A percentile compares a stretch with the other conserved stretches of the same genome.
These are phyloP conservation scores for Amaranthus palmeri DNA, from an alignment of 148 eudicot species.

Conservation along the genomic window DNA sequence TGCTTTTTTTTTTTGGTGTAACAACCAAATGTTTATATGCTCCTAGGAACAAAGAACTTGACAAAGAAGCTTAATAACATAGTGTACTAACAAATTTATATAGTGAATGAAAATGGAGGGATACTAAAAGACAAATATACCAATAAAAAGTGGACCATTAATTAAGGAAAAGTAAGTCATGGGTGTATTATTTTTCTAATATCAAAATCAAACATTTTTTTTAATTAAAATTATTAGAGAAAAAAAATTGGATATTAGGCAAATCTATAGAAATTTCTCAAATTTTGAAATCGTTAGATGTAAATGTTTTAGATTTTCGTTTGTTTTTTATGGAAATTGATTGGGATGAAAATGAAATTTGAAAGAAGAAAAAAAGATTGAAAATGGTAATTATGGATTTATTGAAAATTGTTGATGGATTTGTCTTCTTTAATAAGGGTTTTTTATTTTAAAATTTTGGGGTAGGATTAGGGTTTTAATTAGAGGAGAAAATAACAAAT, in stretches of 20 bases:
- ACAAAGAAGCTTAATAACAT: not conserved
- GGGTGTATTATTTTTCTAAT: not conserved
- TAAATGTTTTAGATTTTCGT: not conserved
- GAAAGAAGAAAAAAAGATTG: no score
- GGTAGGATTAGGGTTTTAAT: no score
- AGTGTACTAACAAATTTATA: constrained; percentile 1
- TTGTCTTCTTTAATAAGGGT: no score
- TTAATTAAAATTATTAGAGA: no score
- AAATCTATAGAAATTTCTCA: not conserved
- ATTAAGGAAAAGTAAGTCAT: not conserved
- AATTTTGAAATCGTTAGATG: not conserved
- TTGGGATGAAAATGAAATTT: no score
- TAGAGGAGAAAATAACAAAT: no score
- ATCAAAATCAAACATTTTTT: no score
- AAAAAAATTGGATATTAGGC: not conserved
- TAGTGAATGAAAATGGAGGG: not conserved
- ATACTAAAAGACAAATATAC: no score
- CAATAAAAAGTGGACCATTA: not conserved
- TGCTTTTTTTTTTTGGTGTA: no score
- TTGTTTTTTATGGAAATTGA: not conserved
- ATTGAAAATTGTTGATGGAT: no score
- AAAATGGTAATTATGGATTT: no score
- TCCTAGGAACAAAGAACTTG: not conserved
- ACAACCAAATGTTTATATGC: not conserved
- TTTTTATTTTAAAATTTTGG: no score